Base-by-base conservation (phyloP, 257 asterid genomes). In the Haberlea rhodopensis region DNA sequence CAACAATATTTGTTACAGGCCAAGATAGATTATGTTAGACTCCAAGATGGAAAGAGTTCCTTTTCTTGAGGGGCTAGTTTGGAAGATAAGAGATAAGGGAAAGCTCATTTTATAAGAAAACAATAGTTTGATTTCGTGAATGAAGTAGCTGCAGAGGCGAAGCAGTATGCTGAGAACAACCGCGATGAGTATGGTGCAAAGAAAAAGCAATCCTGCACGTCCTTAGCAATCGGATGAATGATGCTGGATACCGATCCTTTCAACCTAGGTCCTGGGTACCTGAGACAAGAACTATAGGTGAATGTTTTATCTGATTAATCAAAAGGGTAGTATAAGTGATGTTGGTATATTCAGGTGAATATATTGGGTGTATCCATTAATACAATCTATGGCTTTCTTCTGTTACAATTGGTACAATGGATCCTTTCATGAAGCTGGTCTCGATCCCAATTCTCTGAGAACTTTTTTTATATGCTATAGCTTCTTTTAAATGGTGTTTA, bases 101-200 rank as follows among this genome's bases (percentile, higher is more conserved):
- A 74, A 83, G 73, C 64, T 87, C 31, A 45, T 87, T 53, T 63
- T 91, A 57, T 87, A 94, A 0, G 96, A 88, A 79, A 95, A 91
- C 52, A 91, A 91, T 78, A 79, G 23, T 91, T 79, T 23, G 85
- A 76, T 49, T 91, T 89, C 37, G 98, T 91, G 71, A 91, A 91
- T 57, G 85, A 89, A 69, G 84, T 91, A 8, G 98, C 98, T 4
- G 96, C 91, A 57, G 96, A 91, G 82, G 96, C 96, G 16, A 89
- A 79, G 70, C 75, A 73, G 68, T 91, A 89, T 3, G 96, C 89
- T 3, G 95, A 91, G 76, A 89, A 77, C 72, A 89, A 91, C 70
- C 82, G 96, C 9, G 98, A 91, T 60, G 98, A 87, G 66, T 91
- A 89, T 68, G 98, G 98, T 40, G 71, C 80, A 0, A 91, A 91